Percentiles rank a stretch among this genome's conserved stretches.
These are phyloP conservation scores for Leishmania amazonensis DNA, from an alignment of 208 protist species.

Conservation along the genomic window DNA sequence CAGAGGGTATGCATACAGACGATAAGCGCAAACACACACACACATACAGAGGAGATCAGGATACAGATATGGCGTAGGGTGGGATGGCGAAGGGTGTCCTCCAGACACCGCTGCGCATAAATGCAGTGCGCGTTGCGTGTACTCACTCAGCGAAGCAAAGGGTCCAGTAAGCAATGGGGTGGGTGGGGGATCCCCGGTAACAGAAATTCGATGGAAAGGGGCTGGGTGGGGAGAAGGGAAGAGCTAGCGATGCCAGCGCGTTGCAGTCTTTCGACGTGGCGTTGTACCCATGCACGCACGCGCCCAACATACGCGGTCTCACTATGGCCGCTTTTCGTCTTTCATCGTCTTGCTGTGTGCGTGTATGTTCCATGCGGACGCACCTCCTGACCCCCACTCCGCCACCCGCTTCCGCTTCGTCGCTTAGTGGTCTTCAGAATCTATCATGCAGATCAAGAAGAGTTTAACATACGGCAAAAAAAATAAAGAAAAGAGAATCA, in stretches of 20 bases:
- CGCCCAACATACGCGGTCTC: not conserved
- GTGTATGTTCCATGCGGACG: not conserved
- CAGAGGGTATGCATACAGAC: not conserved
- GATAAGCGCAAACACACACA: not conserved
- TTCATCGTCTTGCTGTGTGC: not conserved
- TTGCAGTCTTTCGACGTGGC: not conserved
- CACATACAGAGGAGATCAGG: not conserved
- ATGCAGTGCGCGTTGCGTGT: not conserved
- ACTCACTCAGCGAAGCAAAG: not conserved
- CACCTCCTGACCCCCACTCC: not conserved
- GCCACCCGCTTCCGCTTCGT: not conserved
- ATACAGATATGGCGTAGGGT: not conserved
- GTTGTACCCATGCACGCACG: not conserved
- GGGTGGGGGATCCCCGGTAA: not conserved
- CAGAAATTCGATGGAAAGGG: too few relatives aligned
- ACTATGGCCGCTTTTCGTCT: not conserved
- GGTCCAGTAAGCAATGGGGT: not conserved
- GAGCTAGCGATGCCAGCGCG: not conserved
- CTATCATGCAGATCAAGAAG: constrained; percentile 2
- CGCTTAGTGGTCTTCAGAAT: constrained; percentile 1
- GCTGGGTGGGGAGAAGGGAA: not conserved
- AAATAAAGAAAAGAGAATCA: not conserved
- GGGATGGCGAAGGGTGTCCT: not conserved
- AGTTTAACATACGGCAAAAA: not conserved
- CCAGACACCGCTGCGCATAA: not conserved